phyloP scores from a whole-genome alignment of 331 rosid genomes.

The Rosa hybrid region DNA sequence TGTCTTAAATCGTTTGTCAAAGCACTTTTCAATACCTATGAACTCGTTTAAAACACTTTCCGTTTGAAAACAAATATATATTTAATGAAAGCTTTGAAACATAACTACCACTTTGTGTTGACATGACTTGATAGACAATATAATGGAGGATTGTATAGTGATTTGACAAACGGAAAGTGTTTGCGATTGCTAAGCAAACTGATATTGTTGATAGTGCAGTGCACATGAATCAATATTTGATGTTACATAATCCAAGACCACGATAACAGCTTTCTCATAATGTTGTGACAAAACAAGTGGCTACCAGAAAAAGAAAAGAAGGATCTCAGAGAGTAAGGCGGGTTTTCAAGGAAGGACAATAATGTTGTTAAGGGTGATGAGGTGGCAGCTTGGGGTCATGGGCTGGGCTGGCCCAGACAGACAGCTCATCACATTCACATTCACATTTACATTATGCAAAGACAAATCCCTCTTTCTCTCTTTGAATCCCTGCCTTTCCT shows the following conservation, averaged over 20 bases:
- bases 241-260: not conserved
- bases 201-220: not conserved
- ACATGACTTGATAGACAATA: not conserved
- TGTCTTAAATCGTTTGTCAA: no score
- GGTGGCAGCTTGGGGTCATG: slow-evolving; percentile 30
- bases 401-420: slow-evolving; percentile 1
- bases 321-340: not conserved
- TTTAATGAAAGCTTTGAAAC: not conserved
- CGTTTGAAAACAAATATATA: no score
- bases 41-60: no score
- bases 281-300: not conserved
- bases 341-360: not conserved
- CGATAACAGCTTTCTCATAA: not conserved
- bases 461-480: slow-evolving; percentile 12
- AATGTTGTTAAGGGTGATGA: not conserved
- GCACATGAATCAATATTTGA: not conserved
- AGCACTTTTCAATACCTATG: no score
- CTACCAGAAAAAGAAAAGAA: not conserved
- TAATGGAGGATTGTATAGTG: not conserved
- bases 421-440: slow-evolving; percentile 15
- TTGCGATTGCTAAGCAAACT: not conserved
- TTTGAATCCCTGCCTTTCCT: not conserved
- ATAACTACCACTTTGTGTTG: not conserved
- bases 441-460: not conserved
- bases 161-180: not conserved